phyloP scores from a whole-genome alignment of 352 stramenopile genomes.

The Phytophthora rubi region DNA sequence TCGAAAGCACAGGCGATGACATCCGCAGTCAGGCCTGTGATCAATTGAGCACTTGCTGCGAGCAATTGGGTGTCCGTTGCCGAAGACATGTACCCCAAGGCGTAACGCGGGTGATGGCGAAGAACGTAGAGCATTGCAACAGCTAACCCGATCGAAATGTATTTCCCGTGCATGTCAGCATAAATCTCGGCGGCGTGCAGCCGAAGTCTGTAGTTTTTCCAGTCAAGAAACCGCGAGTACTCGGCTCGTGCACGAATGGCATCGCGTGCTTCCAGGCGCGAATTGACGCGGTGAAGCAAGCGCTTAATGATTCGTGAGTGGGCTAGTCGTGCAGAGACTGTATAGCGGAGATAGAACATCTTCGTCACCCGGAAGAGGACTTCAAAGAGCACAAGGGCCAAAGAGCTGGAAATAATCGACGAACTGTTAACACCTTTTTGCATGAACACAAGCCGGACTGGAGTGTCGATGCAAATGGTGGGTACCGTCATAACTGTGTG shows the following conservation, averaged over 20 bases:
- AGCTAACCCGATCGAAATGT: slow-evolving; percentile 46
- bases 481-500: slow-evolving; percentile 42
- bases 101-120: slow-evolving; percentile 32
- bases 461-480: slow-evolving; percentile 41
- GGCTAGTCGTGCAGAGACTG: slow-evolving; percentile 26
- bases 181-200: slow-evolving; percentile 50
- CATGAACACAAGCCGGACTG: slow-evolving; percentile 47
- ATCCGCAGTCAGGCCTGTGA: slow-evolving; percentile 36
- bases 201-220: slow-evolving; percentile 42
- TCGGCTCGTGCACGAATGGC: slow-evolving; percentile 32
- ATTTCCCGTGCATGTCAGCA: slow-evolving; percentile 52
- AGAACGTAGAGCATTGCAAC: slow-evolving; percentile 34
- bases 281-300: slow-evolving; percentile 43
- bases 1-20: slow-evolving; percentile 46
- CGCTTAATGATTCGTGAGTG: slow-evolving; percentile 39
- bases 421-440: slow-evolving; percentile 22
- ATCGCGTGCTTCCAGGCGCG: slow-evolving; percentile 29
- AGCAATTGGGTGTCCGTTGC: slow-evolving; percentile 17
- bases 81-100: slow-evolving; percentile 9
- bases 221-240: slow-evolving; percentile 48
- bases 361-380: slow-evolving; percentile 48
- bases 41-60: slow-evolving; percentile 6
- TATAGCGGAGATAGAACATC: slow-evolving; percentile 34
- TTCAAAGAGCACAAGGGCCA: slow-evolving; percentile 37
- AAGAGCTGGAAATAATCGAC: slow-evolving; percentile 25